Evolutionary conservation across 1,284 basidiomycete genomes (phyloP), one percentile per base, ranked within the genome.

Genomic region (Ganoderma boninense): DNA sequence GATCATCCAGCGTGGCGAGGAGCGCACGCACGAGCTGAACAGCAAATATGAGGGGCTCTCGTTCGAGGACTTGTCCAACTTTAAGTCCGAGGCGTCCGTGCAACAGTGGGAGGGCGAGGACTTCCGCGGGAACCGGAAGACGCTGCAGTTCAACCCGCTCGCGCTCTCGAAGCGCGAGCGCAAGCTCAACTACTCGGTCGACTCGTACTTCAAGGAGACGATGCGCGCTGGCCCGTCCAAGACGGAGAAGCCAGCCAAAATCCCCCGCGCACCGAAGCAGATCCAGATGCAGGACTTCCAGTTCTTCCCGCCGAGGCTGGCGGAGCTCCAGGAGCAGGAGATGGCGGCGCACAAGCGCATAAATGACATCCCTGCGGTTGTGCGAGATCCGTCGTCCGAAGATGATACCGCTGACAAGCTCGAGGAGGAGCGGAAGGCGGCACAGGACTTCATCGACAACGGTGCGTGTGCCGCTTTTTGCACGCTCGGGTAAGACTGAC

Each of bases 71-170:
- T 85, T 99, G 64, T 97, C 95, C 82, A 99, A 96, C 84, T 99
- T 99, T 89, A 97, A 97, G 82, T 92, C 94, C 6, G 96, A 99
- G 78, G 94, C 92, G 54, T 92, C 89, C 4, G 90, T 97, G 64
- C 92, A 96, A 77, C 93, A 96, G 74, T 99, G 97, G 97, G 97
- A 99, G 79, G 97, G 98, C 65, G 96, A 98, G 80, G 96, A 98
- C 79, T 99, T 97, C 83, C 87, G 92, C 42, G 81, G 73, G 62
- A 81, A 93, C 83, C 89, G 89, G 75, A 96, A 95, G 83, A 79
- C 84, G 7, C 85, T 96, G 74, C 91, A 91, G 75, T 84, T 95
- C 78, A 92, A 93, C 74, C 91, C 97, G 80, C 92, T 99, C 62
- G 96, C 97, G 67, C 88, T 98, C 20, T 95, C 95, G 54, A 99